phyloP scores from a whole-genome alignment of 2,329 filamentous ascomycete species.

The Colletotrichum phormii region DNA sequence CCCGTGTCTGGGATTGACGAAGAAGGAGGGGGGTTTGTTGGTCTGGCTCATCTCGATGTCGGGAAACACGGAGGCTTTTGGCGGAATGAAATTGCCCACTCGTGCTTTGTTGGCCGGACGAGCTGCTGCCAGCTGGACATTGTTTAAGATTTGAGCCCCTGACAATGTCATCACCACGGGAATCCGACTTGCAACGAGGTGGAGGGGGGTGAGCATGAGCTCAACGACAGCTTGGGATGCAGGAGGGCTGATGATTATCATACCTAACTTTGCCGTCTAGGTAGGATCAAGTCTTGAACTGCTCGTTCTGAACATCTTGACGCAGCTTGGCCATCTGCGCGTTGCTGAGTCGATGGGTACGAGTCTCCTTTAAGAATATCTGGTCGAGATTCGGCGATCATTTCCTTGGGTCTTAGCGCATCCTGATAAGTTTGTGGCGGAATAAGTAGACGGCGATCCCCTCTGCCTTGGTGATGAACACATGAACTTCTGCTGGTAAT shows the following conservation, averaged over 20 bases:
- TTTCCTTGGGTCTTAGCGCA: background rate
- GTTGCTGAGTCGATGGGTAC: conserved; percentile 19
- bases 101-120: conserved; percentile 25
- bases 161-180: conserved; percentile 22
- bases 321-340: conserved; percentile 4
- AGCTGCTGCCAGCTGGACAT: conserved; percentile 23
- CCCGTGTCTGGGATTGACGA: conserved; percentile 26
- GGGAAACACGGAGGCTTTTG: conserved; percentile 21
- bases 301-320: background rate
- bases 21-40: background rate
- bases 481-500: background rate
- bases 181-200: background rate
- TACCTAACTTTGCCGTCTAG: background rate
- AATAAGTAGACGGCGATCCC: conserved; percentile 20
- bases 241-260: background rate
- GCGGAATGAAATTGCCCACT: conserved; percentile 32
- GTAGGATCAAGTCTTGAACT: background rate
- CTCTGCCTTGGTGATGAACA: background rate
- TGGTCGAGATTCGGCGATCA: background rate
- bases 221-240: background rate
- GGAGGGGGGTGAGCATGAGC: background rate
- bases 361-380: conserved; percentile 1
- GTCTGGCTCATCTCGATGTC: conserved; percentile 20
- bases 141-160: conserved; percentile 23
- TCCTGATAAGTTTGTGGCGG: background rate